Conservation (phyloP, 345 rosid species). For the Linum tenue region DNA sequence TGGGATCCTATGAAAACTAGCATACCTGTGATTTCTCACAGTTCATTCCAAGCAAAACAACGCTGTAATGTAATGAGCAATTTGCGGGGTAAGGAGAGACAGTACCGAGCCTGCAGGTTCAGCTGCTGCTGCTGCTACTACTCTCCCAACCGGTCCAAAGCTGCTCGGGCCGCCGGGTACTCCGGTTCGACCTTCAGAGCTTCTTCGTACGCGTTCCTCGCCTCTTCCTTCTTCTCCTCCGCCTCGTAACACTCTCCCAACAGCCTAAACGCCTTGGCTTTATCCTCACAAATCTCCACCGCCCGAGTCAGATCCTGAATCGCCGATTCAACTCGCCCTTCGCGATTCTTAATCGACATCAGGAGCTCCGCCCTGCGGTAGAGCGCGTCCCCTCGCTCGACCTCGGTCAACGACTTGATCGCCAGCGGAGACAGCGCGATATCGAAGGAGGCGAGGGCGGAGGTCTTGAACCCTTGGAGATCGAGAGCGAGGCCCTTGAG, state of each 20-base stretch:
- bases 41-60: neutral
- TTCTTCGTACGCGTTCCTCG: constrained; percentile 32
- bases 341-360: constrained; percentile 26
- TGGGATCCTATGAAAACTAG: too few species aligned
- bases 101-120: neutral
- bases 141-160: constrained; percentile 27
- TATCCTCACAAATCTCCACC: constrained; percentile 22
- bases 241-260: constrained; percentile 53
- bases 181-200: constrained; percentile 36
- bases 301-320: constrained; percentile 40
- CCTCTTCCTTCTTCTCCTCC: constrained; percentile 40
- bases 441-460: constrained; percentile 55
- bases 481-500: constrained; percentile 58
- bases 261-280: constrained; percentile 29
- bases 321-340: constrained; percentile 34
- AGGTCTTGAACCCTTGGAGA: constrained; percentile 46
- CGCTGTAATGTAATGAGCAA: neutral
- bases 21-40: neutral
- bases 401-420: constrained; percentile 33
- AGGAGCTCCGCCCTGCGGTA: constrained; percentile 49
- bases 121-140: neutral
- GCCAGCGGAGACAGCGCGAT: constrained; percentile 48
- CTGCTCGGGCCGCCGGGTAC: constrained; percentile 27
- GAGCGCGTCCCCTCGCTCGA: constrained; percentile 51
- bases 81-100: too few species aligned